Conservation (phyloP, 495 filamentous ascomycete genomes). For the Aspergillus bridgeri region DNA sequence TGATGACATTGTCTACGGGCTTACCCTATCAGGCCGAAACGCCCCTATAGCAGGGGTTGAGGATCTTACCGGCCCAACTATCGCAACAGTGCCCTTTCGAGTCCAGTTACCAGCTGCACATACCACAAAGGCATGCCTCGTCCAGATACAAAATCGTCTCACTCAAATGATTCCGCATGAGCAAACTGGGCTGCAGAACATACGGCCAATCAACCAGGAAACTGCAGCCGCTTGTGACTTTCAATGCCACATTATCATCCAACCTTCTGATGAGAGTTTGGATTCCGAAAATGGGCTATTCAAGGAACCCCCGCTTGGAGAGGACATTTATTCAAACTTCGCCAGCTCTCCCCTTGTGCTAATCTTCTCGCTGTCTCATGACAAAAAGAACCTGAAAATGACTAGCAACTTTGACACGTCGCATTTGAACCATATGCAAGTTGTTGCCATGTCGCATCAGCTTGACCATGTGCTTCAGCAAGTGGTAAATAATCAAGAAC, state of each 20-base stretch:
- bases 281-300: not conserved
- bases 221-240: not conserved
- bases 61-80: constrained; percentile 34
- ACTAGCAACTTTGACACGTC: not conserved
- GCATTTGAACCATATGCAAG: not conserved
- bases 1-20: constrained; percentile 29
- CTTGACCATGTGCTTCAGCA: not conserved
- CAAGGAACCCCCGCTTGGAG: not conserved
- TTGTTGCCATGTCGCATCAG: not conserved
- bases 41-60: constrained; percentile 28
- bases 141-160: not conserved
- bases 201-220: not conserved
- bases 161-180: not conserved
- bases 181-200: not conserved
- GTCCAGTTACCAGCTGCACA: constrained; percentile 9
- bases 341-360: not conserved
- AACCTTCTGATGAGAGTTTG: not conserved
- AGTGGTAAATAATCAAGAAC: not conserved
- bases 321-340: not conserved
- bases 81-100: constrained; percentile 42
- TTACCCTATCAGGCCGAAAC: constrained; percentile 29
- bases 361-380: not conserved
- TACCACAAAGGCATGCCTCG: not conserved
- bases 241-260: not conserved
- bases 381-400: not conserved